Evolutionary conservation across 129 eudicot species (phyloP), one percentile per base, ranked within the genome.

Genomic region (Artemisia argyi): DNA sequence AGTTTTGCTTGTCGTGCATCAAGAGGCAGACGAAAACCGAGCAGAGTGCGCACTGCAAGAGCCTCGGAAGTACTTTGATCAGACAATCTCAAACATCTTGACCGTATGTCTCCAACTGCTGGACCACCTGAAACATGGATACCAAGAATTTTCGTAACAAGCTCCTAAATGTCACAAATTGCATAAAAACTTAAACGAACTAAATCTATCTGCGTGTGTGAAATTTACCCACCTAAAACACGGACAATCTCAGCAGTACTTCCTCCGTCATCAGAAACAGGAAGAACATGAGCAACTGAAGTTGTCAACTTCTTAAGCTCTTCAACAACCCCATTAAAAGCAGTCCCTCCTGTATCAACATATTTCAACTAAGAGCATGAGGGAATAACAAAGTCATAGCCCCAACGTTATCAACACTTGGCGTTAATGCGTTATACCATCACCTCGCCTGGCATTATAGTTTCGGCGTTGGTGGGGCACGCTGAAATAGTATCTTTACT

Each of bases 231-330:
- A 30, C 35, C 35, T 73, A 94, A 89, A 84, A 94, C 97, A 20
- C 98, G 97, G 62, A 94, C 98, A 79, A 94, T 94, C 83, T 94
- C 98, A 48, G 98, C 98, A 61, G 98, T 94, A 76, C 98, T 94
- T 67, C 98, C 98, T 55, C 98, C 98, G 64, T 93, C 98, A 84
- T 93, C 98, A 65, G 98, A 93, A 77, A 93, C 98, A 69, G 98
- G 98, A 46, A 93, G 96, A 72, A 93, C 92, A 79, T 93, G 98
- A 68, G 96, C 96, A 68, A 93, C 98, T 28, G 82, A 77, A 51
- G 97, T 90, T 47, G 98, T 93, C 61, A 93, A 76, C 72, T 79
- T 83, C 79, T 93, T 93, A 62, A 93, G 87, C 89, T 93, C 98
- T 79, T 93, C 98, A 73, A 90, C 97, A 49, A 93, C 96, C 55